A percentile compares a stretch with the other conserved stretches of the same genome.
Conservation (phyloP, 768 basidiomycete species). For the Dentipellis fragilis region DNA sequence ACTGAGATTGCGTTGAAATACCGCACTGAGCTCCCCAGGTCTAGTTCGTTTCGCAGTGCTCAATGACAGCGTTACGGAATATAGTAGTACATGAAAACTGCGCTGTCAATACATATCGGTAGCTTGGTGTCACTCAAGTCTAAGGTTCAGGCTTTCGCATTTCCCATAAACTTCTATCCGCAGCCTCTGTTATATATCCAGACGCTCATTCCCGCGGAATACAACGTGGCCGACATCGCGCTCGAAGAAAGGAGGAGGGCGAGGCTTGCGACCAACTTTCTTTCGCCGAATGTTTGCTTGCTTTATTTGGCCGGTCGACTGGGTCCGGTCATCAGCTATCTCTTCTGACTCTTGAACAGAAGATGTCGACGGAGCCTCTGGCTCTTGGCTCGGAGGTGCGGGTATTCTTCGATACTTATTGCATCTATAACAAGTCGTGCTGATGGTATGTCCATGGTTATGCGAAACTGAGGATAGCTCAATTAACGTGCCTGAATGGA, state of each 20-base stretch:
- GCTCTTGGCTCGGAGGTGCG: slow-evolving; percentile 37
- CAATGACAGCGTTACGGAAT: no score
- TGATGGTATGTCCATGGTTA: slow-evolving; percentile 43
- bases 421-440: slow-evolving; percentile 53
- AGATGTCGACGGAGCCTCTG: not conserved
- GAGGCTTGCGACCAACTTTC: slow-evolving; percentile 23
- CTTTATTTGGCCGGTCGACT: not conserved
- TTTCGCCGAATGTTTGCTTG: not conserved
- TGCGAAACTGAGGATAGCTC: slow-evolving; percentile 26
- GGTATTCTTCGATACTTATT: slow-evolving; percentile 53
- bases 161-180: no score
- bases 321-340: not conserved
- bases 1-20: no score
- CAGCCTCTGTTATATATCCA: not conserved
- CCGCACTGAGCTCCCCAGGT: no score
- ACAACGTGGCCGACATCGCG: slow-evolving; percentile 52
- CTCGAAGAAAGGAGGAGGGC: slow-evolving; percentile 50
- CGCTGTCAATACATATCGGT: no score
- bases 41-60: no score
- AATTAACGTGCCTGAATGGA: slow-evolving; percentile 13
- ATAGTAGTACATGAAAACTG: no score
- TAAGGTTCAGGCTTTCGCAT: no score
- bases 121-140: no score
- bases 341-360: not conserved
- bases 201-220: slow-evolving; percentile 50